Evolutionary conservation across 768 basidiomycete genomes (phyloP), one percentile per base, ranked within the genome.

Genomic region (Trametes cinnabarina): DNA sequence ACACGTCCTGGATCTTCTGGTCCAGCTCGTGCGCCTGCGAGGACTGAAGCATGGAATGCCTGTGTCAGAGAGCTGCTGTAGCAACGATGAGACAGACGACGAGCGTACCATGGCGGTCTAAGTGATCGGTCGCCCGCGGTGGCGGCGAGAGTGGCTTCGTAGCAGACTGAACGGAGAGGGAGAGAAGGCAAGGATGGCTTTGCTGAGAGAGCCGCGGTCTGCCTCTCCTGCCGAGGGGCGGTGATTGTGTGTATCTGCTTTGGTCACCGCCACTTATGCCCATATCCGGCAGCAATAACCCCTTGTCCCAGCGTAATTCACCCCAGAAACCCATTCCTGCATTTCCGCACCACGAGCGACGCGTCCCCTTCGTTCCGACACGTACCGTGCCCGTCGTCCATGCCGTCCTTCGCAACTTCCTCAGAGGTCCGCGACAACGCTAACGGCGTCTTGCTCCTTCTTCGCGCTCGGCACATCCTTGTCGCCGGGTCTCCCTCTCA

Each of bases 1-100:
- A 84, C 67, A 94, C 86, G 73, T 93, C 91, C 72, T 87, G 86
- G 71, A 95, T 93, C 84, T 94, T 95, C 83, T 87, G 86, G 84
- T 94, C 92, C 75, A 93, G 79, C 75, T 91, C 88, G 68, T 69
- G 66, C 65, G 71, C 66, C 73, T 74, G 60, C 37, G 64, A 54
- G 61, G 30, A 48, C 23, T 23, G 20, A 39, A 4, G 37, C 37
- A 63, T 47, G 41, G 63, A 53, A 56, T 41, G 53, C 43, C 49
- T 15, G 46, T 26, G n/a, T 32, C 26, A 46, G 54, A 32, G 50
- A 28, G 44, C 3, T 28, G 40, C 12, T 17, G 39, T 46, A 5
- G 22, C 19, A 20, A 37, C 44, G 51, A 53, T 42, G 40, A 32
- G 26, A 50, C 30, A 41, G 28, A 25, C 28, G 58, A 22, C 10